These are phyloP conservation scores for Podaxis rugospora DNA, from an alignment of 768 basidiomycete genomes.

Conservation along the genomic window DNA sequence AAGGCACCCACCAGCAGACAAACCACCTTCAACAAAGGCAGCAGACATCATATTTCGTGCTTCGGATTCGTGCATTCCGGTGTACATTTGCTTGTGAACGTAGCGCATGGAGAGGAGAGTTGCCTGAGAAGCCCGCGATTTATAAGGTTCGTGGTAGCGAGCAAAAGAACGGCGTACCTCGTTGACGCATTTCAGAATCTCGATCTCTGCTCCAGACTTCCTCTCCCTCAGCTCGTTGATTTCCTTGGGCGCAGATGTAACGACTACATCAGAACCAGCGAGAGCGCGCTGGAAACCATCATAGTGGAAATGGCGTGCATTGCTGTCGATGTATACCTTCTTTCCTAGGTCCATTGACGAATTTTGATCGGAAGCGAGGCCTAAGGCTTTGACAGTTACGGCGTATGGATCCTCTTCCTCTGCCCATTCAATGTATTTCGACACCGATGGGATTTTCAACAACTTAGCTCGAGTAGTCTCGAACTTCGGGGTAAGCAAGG, in stretches of 20 bases:
- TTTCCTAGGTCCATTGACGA: constrained; percentile 19
- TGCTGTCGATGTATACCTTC: constrained; percentile 57
- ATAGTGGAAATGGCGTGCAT: constrained; percentile 57
- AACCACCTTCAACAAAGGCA: constrained; percentile 54
- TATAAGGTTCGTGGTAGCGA: neutral
- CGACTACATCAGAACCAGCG: constrained; percentile 19
- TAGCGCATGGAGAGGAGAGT: constrained; percentile 71
- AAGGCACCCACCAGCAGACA: constrained; percentile 53
- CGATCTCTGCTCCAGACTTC: constrained; percentile 68
- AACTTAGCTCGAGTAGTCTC: constrained; percentile 67
- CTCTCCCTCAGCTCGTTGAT: constrained; percentile 66
- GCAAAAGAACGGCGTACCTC: constrained; percentile 43
- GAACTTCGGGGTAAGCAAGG: constrained; percentile 72
- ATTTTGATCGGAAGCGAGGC: constrained; percentile 9
- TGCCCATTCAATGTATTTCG: constrained; percentile 52
- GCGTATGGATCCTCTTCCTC: constrained; percentile 69
- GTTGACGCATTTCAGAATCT: constrained; percentile 72
- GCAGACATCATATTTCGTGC: constrained; percentile 52
- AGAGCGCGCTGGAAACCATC: constrained; percentile 54
- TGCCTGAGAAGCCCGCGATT: constrained; percentile 38
- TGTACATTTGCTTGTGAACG: constrained; percentile 52
- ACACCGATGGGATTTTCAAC: constrained; percentile 45
- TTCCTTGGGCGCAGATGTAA: constrained; percentile 48
- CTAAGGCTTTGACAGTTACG: constrained; percentile 31
- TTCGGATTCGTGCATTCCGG: constrained; percentile 77